Base-by-base conservation (phyloP, 2,329 filamentous ascomycete species). In the Fusarium sulawesiense region DNA sequence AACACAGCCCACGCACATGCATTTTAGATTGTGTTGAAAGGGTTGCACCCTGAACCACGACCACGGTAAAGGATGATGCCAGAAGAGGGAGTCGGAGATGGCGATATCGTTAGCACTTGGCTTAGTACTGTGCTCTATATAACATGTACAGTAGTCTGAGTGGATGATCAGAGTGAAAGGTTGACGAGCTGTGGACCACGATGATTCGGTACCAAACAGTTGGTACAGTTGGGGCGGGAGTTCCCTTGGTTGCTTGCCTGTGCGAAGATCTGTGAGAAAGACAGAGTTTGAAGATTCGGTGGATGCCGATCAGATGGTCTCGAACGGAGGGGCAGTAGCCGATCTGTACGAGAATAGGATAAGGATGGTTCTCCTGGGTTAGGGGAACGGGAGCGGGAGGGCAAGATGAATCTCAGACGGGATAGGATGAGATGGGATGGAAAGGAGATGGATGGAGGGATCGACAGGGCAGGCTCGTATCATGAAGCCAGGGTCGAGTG, bases 231-330 rank as follows among this genome's bases (percentile, higher is more conserved):
- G 58, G 63, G 41, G 54, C 46, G 67, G 67, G 58, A 37, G 34
- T 54, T 57, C 53, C 62, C 66, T 63, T 62, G 48, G 34, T 60
- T 45, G 42, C 27, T 57, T 44, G 54, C 48, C 41, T 49, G 44
- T 66, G 32, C 14, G 48, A 51, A 48, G 60, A 65, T 56, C 53
- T n/a, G 45, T 25, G 49, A 40, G 66, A 54, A 58, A 21, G 58
- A 42, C 23, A 40, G 54, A 50, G 46, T 49, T 48, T 37, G 46
- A 64, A 54, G 50, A 63, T 42, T 41, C 40, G 29, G 21, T 23
- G 42, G 42, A 23, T 69, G 68, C 44, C 64, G 68, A 71, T 71
- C 68, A 72, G 53, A 66, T 48, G 68, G 57, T 60, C 68, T 72
- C 49, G 68, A 64, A 56, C 51, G 49, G 56, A 54, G 61, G 57